Conservation (phyloP, 2,329 filamentous ascomycete species). For the Myriosclerotinia duriaeana region DNA sequence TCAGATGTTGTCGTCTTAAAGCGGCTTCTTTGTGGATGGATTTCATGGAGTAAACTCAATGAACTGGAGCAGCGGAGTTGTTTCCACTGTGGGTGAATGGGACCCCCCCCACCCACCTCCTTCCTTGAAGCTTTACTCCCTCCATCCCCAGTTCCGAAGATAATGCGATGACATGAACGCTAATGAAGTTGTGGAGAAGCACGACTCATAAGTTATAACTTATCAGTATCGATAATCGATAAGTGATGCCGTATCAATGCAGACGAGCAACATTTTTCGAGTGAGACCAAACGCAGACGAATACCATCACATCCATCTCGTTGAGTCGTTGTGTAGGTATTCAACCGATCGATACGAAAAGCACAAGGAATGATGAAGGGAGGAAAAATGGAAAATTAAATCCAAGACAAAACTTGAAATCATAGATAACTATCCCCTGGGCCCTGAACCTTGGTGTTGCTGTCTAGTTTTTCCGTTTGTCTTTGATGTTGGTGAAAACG, state of each 20-base stretch:
- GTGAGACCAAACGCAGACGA: not conserved
- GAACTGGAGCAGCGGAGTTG: slow-evolving; percentile 8
- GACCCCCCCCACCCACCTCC: not conserved
- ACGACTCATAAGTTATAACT: not conserved
- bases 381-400: not conserved
- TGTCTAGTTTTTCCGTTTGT: not conserved
- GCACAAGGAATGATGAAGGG: not conserved
- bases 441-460: slow-evolving; percentile 5
- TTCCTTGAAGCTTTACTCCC: not conserved
- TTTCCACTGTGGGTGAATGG: not conserved
- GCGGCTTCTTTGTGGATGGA: slow-evolving; percentile 7
- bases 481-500: slow-evolving; percentile 6
- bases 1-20: slow-evolving; percentile 12
- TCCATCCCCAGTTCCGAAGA: slow-evolving; percentile 8
- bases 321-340: not conserved
- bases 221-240: not conserved
- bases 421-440: not conserved
- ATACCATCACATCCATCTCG: not conserved
- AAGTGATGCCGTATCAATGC: not conserved
- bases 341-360: not conserved
- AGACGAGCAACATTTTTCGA: not conserved
- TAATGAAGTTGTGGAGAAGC: slow-evolving; percentile 6
- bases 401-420: not conserved
- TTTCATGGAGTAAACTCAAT: slow-evolving; percentile 10
- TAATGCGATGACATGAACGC: slow-evolving; percentile 2